Conservation (phyloP, 176 grass and related monocot genomes). For the Lolium rigidum region DNA sequence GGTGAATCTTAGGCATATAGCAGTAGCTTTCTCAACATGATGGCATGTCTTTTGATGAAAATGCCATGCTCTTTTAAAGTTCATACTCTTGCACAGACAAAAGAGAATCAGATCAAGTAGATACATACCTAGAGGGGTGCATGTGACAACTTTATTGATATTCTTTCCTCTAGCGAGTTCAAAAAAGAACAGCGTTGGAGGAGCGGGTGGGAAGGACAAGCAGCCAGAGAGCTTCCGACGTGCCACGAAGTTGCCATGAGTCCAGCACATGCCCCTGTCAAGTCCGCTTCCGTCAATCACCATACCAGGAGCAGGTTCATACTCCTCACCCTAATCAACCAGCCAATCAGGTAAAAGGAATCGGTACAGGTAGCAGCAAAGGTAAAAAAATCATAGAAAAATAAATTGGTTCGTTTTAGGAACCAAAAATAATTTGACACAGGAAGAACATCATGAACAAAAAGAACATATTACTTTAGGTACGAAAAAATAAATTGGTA, state of each 20-base stretch:
- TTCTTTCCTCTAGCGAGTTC: not conserved
- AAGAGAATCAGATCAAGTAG: no score
- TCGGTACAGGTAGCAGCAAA: not conserved
- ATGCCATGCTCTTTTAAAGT: no score
- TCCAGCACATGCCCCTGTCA: not conserved
- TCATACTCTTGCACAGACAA: no score
- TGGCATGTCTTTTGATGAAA: no score
- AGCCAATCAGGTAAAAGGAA: not conserved
- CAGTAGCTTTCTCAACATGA: no score
- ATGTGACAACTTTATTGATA: not conserved
- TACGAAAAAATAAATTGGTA: no score
- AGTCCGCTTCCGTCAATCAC: not conserved
- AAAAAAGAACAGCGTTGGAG: not conserved
- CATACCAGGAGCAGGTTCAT: not conserved
- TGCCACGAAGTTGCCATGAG: slow-evolving; percentile 5
- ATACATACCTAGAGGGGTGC: not conserved
- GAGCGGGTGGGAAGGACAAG: not conserved
- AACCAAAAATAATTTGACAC: not conserved
- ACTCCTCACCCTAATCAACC: not conserved
- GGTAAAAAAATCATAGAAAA: not conserved
- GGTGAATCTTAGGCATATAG: no score
- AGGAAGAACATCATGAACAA: no score
- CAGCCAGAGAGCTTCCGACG: not conserved
- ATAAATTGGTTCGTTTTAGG: no score
- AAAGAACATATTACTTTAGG: no score